phyloP scores from a whole-genome alignment of 805 yeast species.

The Candida sanyiensis region DNA sequence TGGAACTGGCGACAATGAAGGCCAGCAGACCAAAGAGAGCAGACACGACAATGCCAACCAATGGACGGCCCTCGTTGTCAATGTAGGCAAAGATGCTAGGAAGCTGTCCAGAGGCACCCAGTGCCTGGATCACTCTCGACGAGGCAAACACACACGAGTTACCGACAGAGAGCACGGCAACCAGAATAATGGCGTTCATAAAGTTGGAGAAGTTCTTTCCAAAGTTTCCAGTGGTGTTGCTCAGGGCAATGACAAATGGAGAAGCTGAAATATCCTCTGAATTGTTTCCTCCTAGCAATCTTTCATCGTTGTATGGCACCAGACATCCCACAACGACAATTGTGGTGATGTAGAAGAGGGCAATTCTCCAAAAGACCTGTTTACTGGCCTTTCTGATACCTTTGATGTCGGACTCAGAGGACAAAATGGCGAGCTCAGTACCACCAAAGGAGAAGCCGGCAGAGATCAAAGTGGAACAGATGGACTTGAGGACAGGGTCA shows the following conservation, averaged over 20 bases:
- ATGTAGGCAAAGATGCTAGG: slow-evolving; percentile 56
- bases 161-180: slow-evolving; percentile 69
- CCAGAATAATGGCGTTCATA: slow-evolving; percentile 62
- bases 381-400: slow-evolving; percentile 58
- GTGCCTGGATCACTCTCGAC: slow-evolving; percentile 59
- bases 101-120: slow-evolving; percentile 59
- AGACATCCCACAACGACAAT: slow-evolving; percentile 56
- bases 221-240: slow-evolving; percentile 56
- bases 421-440: slow-evolving; percentile 66
- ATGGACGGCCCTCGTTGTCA: slow-evolving; percentile 65
- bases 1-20: slow-evolving; percentile 47
- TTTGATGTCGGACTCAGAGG: slow-evolving; percentile 69
- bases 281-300: slow-evolving; percentile 42
- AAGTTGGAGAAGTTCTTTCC: slow-evolving; percentile 55
- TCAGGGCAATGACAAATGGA: slow-evolving; percentile 72
- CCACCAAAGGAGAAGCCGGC: slow-evolving; percentile 79
- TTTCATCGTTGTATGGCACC: slow-evolving; percentile 56
- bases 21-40: slow-evolving; percentile 52
- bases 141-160: slow-evolving; percentile 65
- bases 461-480: slow-evolving; percentile 65
- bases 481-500: slow-evolving; percentile 57
- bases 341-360: slow-evolving; percentile 60
- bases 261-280: slow-evolving; percentile 64
- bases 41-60: slow-evolving; percentile 48
- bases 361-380: slow-evolving; percentile 79